Evolutionary conservation across 352 stramenopile genomes (phyloP).

Genomic region (Phytophthora pinifolia): DNA sequence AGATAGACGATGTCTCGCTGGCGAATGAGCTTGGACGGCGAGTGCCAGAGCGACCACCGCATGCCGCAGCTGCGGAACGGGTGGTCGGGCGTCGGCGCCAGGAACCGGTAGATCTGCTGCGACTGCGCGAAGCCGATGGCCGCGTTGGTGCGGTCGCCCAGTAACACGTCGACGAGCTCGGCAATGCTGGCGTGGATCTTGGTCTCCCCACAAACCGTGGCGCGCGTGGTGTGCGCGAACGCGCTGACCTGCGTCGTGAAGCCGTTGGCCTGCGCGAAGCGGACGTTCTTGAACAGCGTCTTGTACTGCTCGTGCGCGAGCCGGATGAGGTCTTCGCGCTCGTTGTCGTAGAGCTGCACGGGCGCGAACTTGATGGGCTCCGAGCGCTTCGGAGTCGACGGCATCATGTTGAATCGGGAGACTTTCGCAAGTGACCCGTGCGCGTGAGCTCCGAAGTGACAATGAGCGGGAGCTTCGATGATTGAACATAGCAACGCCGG

Average conservation of each 20-base stretch:
- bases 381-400: conserved; percentile 13
- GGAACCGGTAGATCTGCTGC: conserved; percentile 55
- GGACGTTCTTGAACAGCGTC: conserved; percentile 46
- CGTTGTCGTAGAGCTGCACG: conserved; percentile 33
- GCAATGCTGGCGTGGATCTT: conserved; percentile 50
- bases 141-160: conserved; percentile 57
- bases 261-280: conserved; percentile 36
- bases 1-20: conserved; percentile 64
- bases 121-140: conserved; percentile 65
- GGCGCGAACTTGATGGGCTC: conserved; percentile 40
- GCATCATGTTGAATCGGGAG: conserved; percentile 12
- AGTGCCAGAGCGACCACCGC: conserved; percentile 69
- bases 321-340: conserved; percentile 38
- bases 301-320: conserved; percentile 36
- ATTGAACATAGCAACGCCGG: background rate
- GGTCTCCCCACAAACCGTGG: conserved; percentile 46
- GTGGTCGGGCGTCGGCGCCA: conserved; percentile 43
- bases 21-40: conserved; percentile 56
- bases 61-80: conserved; percentile 55
- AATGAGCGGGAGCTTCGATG: conserved; percentile 7
- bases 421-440: background rate
- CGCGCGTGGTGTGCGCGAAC: conserved; percentile 51
- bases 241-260: conserved; percentile 55
- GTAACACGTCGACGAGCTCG: conserved; percentile 62
- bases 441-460: conserved; percentile 13